These are phyloP conservation scores for Sporothrix variecibatus DNA, from an alignment of 2,329 filamentous ascomycete species.

Conservation along the genomic window DNA sequence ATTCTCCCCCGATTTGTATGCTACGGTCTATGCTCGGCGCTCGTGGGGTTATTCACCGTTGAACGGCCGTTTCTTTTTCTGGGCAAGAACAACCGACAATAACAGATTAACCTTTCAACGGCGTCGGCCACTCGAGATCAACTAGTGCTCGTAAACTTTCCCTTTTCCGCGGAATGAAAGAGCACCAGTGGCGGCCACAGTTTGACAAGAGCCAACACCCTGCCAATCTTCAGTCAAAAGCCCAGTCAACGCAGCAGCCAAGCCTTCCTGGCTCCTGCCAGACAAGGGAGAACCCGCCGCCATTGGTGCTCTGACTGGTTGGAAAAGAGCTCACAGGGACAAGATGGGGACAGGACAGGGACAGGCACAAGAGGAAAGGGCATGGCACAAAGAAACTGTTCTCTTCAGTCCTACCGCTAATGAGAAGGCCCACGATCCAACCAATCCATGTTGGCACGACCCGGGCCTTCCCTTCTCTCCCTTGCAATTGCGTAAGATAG, in stretches of 20 bases:
- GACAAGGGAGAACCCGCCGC: neutral
- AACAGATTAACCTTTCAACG: neutral
- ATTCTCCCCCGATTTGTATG: neutral
- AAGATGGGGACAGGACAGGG: neutral
- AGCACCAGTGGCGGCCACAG: neutral
- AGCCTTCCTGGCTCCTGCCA: neutral
- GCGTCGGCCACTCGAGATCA: neutral
- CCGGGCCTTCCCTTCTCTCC: neutral
- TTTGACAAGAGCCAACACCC: neutral
- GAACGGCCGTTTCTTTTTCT: neutral
- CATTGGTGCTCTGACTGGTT: neutral
- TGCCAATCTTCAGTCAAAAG: neutral
- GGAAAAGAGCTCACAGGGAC: neutral
- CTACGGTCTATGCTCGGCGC: neutral
- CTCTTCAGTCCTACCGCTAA: neutral
- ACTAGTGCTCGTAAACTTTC: neutral
- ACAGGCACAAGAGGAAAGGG: neutral
- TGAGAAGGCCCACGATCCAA: neutral
- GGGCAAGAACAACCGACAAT: neutral
- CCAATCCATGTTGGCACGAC: neutral
- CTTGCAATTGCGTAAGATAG: neutral
- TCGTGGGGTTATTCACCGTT: neutral
- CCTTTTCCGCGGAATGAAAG: neutral
- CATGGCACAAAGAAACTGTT: neutral
- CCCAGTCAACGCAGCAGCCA: neutral